Base-by-base conservation (phyloP, 2,329 filamentous ascomycete species). In the Leptographium radiaticola region DNA sequence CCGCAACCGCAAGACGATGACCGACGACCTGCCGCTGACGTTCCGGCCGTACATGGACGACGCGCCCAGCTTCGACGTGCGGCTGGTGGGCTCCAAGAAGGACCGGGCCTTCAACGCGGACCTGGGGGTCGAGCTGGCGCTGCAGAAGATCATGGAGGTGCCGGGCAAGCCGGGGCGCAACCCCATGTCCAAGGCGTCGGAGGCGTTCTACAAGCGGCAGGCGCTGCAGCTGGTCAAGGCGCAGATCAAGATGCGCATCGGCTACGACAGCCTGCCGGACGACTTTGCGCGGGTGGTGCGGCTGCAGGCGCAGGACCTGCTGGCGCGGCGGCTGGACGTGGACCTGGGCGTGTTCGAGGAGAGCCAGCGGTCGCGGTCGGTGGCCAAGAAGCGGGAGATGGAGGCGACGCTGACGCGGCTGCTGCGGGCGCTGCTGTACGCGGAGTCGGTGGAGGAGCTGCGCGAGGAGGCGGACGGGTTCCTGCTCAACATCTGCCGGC, bases 1-100 rank as follows among this genome's bases (percentile, higher is more conserved):
- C 9, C 83, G 93, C 31, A 99, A 98, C 63, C 77, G 94, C 39
- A 96, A 95, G 64, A 98, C 95, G 67, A 84, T 97, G 72, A 95
- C 87, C 7, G 87, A 89, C 49, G 87, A 91, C 2, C 84, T 91
- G 7, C 81, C 84, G n/a, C 78, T 98, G 13, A 77, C 81, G 1
- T 97, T 87, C 68, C 84, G 89, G 66, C 77, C 84, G 50, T 97
- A 86, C 65, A 84, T 91, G 7, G 93, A 98, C 66, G 93, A 97
- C 62, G 74, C 81, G 20, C 80, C 89, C 1, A 95, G 88, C 63
- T 87, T 96, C 58, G 90, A 97, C 60, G 74, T 98, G 55, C 84
- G 88, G 38, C 77, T 98, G 13, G 86, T 95, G 55, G 93, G 93
- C 0, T 91, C 93, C 0, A 89, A 89, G 63, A 86, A 86, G 61